Base-by-base conservation (phyloP, 305 asterid species). In the Solanum aculeatissimum region DNA sequence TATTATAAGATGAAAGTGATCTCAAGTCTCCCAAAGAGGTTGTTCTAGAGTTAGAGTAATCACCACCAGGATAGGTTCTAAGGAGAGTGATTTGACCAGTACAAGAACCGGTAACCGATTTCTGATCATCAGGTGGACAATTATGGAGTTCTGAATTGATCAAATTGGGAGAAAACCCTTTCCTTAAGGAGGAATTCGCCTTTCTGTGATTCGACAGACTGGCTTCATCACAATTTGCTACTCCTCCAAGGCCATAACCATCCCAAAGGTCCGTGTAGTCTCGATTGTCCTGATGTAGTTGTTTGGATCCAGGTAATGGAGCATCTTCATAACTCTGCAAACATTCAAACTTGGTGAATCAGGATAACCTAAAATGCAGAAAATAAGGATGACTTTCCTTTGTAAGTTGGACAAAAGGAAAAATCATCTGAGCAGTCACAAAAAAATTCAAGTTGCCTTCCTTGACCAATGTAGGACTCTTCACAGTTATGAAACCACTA, bases 291-390 rank as follows among this genome's bases (percentile, higher is more conserved):
- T 85, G 32, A 15, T 82, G 85, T 77, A 87, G 86, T 81, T 92
- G 94, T 74, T 90, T 92, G 83, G 92, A 91, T n/a, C 92, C 94
- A 42, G 93, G 87, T 32, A 92, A 70, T 80, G 96, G 91, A 6
- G 92, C 98, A 16, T 93, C 97, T 58, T 90, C 97, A 84, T 94
- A 94, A 81, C 94, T 96, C 99, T 96, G 94, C 13, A 53, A 75
- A 72, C n/a, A 85, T 63, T 65, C 42, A 45, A 78, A 10, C 80
- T 55, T 62, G 69, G 66, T 82, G 18, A 71, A 42, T 68, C 63
- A 45, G 15, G 51, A 12, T 83, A 19, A 84, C 60, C 23, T 47
- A 49, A 47, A 74, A 2, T 74, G 40, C 23, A 4, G 25, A 74
- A 45, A 35, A 9, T 16, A 15, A 7, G 70, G 40, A 25, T 25